phyloP scores from a whole-genome alignment of 2,329 filamentous ascomycete species.

The Helicocarpus griseus region DNA sequence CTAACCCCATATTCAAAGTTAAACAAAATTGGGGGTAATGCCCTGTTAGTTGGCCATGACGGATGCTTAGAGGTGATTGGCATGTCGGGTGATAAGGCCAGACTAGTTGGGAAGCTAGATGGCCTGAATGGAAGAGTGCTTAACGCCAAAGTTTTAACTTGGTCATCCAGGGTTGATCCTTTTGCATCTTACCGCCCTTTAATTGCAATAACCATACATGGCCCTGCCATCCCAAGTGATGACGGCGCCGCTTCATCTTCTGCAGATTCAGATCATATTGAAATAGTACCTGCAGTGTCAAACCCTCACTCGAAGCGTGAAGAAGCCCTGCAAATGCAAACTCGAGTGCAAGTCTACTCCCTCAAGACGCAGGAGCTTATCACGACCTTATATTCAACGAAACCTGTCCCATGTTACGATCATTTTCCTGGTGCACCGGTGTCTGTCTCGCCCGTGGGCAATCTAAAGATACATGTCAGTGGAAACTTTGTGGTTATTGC shows the following conservation, averaged over 20 bases:
- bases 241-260: constrained; percentile 26
- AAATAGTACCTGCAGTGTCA: constrained; percentile 20
- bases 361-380: constrained; percentile 63
- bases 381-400: constrained; percentile 65
- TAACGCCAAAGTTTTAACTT: constrained; percentile 72
- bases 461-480: constrained; percentile 64
- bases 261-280: constrained; percentile 26
- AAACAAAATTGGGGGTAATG: constrained; percentile 42
- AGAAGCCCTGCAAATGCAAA: constrained; percentile 54
- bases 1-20: constrained; percentile 36
- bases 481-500: constrained; percentile 62
- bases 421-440: constrained; percentile 52
- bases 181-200: constrained; percentile 55
- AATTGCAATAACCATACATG: constrained; percentile 71
- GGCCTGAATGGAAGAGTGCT: constrained; percentile 71
- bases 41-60: constrained; percentile 70
- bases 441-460: constrained; percentile 61
- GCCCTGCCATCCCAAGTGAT: constrained; percentile 45
- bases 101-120: constrained; percentile 60
- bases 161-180: constrained; percentile 47
- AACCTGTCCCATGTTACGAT: constrained; percentile 48
- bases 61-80: constrained; percentile 68
- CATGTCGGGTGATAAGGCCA: constrained; percentile 61
- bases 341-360: constrained; percentile 81
- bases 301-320: constrained; percentile 19